Conservation (phyloP, 73 alveolate genomes). For the Symbiodinium pilosum region DNA sequence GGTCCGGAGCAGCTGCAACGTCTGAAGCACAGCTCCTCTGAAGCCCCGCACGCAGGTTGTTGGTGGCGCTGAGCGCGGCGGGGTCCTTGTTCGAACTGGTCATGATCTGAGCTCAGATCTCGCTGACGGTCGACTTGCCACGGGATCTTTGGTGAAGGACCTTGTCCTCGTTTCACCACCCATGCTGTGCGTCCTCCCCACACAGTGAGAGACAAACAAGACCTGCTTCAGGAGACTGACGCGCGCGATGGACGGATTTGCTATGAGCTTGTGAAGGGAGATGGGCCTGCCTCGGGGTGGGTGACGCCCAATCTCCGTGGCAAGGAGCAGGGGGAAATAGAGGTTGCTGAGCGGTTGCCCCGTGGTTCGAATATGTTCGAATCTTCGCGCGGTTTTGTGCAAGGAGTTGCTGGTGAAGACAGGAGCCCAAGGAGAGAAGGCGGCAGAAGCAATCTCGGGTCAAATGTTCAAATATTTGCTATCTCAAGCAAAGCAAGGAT, state of each 20-base stretch:
- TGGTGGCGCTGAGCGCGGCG: slow-evolving; percentile 81
- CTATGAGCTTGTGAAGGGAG: slow-evolving; percentile 43
- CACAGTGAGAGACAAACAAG: not conserved
- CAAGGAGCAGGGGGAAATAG: slow-evolving; percentile 20
- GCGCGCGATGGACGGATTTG: slow-evolving; percentile 64
- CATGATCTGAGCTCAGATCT: slow-evolving; percentile 70
- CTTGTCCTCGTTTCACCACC: no score
- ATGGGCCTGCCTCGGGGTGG: slow-evolving; percentile 82
- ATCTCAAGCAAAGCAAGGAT: no score
- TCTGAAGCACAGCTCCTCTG: not conserved
- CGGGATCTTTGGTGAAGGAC: slow-evolving; percentile 85
- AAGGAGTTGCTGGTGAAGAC: slow-evolving; percentile 65
- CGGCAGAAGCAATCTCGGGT: not conserved
- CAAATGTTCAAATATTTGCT: no score
- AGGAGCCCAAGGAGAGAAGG: slow-evolving; percentile 1
- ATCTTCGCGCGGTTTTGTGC: not conserved
- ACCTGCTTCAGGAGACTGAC: slow-evolving; percentile 19
- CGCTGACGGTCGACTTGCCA: slow-evolving; percentile 55
- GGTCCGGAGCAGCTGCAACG: no score
- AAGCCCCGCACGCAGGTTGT: slow-evolving; percentile 31
- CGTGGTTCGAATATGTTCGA: no score
- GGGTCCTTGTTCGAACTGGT: slow-evolving; percentile 68
- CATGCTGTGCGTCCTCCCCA: no score
- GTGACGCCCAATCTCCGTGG: slow-evolving; percentile 86
- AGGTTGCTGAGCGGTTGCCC: not conserved